Conservation (phyloP, 768 basidiomycete genomes). For the Boletus tomentosulus region DNA sequence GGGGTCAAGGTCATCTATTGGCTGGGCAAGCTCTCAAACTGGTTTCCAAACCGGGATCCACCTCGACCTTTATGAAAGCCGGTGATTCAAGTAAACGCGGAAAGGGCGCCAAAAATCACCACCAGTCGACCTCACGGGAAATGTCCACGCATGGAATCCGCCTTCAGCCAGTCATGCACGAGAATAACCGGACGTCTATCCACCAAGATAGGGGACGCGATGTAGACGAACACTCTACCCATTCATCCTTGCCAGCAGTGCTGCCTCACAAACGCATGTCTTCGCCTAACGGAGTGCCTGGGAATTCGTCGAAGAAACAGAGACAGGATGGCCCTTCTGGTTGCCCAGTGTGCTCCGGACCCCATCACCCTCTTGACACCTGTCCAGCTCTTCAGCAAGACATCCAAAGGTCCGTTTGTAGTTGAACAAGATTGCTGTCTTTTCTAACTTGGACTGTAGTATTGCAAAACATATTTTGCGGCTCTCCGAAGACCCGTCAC, state of each 20-base stretch:
- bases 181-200: neutral
- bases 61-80: constrained; percentile 14
- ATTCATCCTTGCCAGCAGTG: constrained; percentile 2
- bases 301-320: constrained; percentile 36
- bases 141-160: neutral
- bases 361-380: constrained; percentile 45
- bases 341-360: constrained; percentile 49
- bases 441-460: constrained; percentile 29
- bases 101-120: neutral
- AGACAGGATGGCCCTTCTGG: constrained; percentile 20
- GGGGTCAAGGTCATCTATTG: constrained; percentile 55
- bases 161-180: neutral
- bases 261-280: constrained; percentile 36
- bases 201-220: neutral
- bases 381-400: constrained; percentile 57
- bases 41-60: constrained; percentile 33
- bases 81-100: neutral
- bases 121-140: constrained; percentile 1
- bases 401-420: constrained; percentile 44
- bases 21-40: constrained; percentile 62
- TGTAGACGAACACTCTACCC: neutral
- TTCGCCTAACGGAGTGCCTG: constrained; percentile 27
- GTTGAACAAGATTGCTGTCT: neutral
- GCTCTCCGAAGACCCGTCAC: constrained; percentile 38
- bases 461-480: constrained; percentile 42